These are phyloP conservation scores for Crassisporium funariophilum DNA, from an alignment of 768 basidiomycete species.

Conservation along the genomic window DNA sequence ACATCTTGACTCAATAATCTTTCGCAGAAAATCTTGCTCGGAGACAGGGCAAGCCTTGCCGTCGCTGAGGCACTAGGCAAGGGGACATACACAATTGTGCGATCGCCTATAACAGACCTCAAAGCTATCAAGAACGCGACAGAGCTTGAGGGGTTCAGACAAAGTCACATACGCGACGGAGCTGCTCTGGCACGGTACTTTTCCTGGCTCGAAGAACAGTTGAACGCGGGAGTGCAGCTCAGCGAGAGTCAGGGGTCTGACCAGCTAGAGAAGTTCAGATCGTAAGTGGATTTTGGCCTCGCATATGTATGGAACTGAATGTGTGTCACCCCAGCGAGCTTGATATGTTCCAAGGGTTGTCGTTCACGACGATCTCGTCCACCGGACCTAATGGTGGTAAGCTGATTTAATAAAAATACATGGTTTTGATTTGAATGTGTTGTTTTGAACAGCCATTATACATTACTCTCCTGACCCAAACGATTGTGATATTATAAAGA, in stretches of 20 bases:
- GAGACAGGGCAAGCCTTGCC: slow-evolving; percentile 79
- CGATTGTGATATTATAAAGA: slow-evolving; percentile 72
- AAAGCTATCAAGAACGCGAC: slow-evolving; percentile 80
- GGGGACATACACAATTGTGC: slow-evolving; percentile 58
- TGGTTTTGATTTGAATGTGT: background rate
- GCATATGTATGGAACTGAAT: background rate
- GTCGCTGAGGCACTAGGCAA: slow-evolving; percentile 79
- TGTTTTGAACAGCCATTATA: slow-evolving; percentile 70
- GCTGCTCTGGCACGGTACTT: slow-evolving; percentile 88
- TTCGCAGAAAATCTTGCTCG: slow-evolving; percentile 69
- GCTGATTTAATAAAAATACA: slow-evolving; percentile 17
- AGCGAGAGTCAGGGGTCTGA: slow-evolving; percentile 83
- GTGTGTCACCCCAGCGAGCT: slow-evolving; percentile 56
- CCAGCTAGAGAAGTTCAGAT: slow-evolving; percentile 77
- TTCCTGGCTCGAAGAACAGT: slow-evolving; percentile 89
- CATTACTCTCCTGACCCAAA: slow-evolving; percentile 85
- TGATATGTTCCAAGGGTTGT: slow-evolving; percentile 80
- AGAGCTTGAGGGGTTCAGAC: slow-evolving; percentile 89
- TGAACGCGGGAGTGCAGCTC: slow-evolving; percentile 60
- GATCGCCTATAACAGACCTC: slow-evolving; percentile 77
- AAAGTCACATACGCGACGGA: slow-evolving; percentile 88
- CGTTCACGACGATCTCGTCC: slow-evolving; percentile 91
- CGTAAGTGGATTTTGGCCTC: slow-evolving; percentile 49
- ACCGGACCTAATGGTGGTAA: slow-evolving; percentile 90
- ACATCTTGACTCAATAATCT: background rate